A percentile compares a stretch with the other conserved stretches of the same genome.
Conservation (phyloP, 2,329 filamentous ascomycete genomes). For the Boeremia lycopersici region DNA sequence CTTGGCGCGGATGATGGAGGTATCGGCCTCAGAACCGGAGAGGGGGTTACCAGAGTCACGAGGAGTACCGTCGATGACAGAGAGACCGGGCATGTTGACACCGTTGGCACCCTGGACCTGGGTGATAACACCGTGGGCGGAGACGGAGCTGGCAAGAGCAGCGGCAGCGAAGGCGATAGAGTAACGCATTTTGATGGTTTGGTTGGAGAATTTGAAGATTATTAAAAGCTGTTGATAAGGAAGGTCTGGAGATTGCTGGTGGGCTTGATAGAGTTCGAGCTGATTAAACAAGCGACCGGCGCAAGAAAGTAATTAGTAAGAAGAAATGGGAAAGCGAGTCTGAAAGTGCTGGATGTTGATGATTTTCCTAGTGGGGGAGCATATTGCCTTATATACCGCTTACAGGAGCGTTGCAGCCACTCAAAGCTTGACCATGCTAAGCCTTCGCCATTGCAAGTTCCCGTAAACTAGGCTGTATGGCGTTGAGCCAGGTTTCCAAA, state of each 20-base stretch:
- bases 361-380: conserved; percentile 19
- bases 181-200: conserved; percentile 55
- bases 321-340: conserved; percentile 35
- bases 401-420: not conserved
- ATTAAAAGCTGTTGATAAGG: conserved; percentile 20
- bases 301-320: conserved; percentile 42
- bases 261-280: conserved; percentile 19
- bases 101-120: conserved; percentile 64
- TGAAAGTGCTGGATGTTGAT: conserved; percentile 41
- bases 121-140: conserved; percentile 65
- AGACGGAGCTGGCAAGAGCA: conserved; percentile 55
- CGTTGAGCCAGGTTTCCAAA: conserved; percentile 19
- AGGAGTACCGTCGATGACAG: conserved; percentile 68
- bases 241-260: conserved; percentile 20
- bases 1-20: conserved; percentile 68
- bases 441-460: conserved; percentile 26
- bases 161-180: conserved; percentile 55
- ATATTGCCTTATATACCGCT: conserved; percentile 36
- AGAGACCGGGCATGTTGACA: conserved; percentile 67
- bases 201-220: conserved; percentile 12
- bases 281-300: conserved; percentile 45
- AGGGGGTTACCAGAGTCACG: conserved; percentile 67
- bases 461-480: conserved; percentile 9
- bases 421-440: conserved; percentile 42
- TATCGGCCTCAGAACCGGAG: conserved; percentile 72